Evolutionary conservation across 352 stramenopile genomes (phyloP).

Genomic region (Poterioochromonas sp.): DNA sequence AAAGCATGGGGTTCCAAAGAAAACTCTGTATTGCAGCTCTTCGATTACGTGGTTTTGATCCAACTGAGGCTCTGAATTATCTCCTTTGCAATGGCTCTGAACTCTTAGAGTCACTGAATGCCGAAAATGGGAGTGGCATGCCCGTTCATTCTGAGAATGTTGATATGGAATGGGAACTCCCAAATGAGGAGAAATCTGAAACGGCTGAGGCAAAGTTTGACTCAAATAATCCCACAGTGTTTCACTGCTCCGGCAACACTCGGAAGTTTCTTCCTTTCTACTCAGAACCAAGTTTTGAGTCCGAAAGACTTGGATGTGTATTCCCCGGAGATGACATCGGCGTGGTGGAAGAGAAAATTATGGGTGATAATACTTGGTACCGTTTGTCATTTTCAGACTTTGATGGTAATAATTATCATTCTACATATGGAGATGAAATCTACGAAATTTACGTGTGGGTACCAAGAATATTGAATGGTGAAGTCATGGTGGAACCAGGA

Average conservation of each 20-base stretch:
- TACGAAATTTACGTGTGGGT: slow-evolving; percentile 17
- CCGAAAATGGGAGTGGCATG: too few relatives aligned
- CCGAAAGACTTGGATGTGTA: slow-evolving; percentile 20
- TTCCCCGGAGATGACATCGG: slow-evolving; percentile 24
- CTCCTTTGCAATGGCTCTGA: slow-evolving; percentile 75
- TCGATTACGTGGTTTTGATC: slow-evolving; percentile 62
- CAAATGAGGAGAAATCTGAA: not conserved
- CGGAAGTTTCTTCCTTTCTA: slow-evolving; percentile 12
- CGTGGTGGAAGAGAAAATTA: not conserved
- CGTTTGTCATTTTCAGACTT: slow-evolving; percentile 1
- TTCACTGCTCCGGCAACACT: too few relatives aligned
- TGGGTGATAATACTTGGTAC: slow-evolving; percentile 2
- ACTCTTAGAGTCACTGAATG: not conserved
- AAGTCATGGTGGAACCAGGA: not conserved
- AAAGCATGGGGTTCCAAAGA: slow-evolving; percentile 81
- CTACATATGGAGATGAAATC: slow-evolving; percentile 19
- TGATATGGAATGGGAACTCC: not conserved
- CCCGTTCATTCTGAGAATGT: too few relatives aligned
- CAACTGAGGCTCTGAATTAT: slow-evolving; percentile 77
- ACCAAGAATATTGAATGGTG: not conserved
- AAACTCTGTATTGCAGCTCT: slow-evolving; percentile 81
- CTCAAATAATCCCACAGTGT: too few relatives aligned
- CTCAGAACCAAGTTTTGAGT: not conserved
- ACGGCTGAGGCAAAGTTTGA: not conserved
- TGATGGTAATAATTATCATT: slow-evolving; percentile 8